These are phyloP conservation scores for Quercus cerris DNA, from an alignment of 306 rosid genomes.

Conservation along the genomic window DNA sequence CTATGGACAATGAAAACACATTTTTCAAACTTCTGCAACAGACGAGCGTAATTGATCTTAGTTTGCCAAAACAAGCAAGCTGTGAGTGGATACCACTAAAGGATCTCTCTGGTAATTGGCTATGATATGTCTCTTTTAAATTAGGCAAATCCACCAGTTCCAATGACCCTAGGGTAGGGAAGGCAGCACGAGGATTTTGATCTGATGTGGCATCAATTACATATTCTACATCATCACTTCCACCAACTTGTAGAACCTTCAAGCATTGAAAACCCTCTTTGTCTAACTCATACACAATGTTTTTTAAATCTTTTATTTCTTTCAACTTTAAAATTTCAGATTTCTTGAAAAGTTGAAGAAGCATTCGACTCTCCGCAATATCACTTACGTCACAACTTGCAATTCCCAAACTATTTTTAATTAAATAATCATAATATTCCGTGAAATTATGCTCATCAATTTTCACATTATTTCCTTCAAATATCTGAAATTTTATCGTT, in stretches of 20 bases:
- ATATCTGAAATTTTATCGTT: too few relatives aligned
- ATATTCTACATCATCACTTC: constrained; percentile 4
- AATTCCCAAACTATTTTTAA: not conserved
- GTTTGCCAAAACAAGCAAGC: too few relatives aligned
- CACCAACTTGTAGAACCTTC: not conserved
- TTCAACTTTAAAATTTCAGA: constrained; percentile 1
- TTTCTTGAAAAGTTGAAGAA: constrained; percentile 9
- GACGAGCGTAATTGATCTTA: too few relatives aligned
- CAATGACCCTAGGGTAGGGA: not conserved
- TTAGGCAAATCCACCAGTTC: fast-evolving
- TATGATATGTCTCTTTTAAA: not conserved
- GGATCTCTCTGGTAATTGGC: not conserved
- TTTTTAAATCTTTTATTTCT: constrained; percentile 9
- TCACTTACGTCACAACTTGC: not conserved
- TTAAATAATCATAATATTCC: not conserved
- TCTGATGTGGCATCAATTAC: not conserved
- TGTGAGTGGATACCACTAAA: too few relatives aligned
- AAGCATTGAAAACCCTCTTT: constrained; percentile 12
- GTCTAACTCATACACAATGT: not conserved
- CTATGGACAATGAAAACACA: not conserved
- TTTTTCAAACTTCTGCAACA: too few relatives aligned
- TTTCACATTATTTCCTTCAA: fast-evolving
- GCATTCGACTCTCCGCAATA: not conserved
- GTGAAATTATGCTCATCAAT: too few relatives aligned
- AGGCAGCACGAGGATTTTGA: not conserved